Evolutionary conservation across 1,284 basidiomycete genomes (phyloP), one percentile per base, ranked within the genome.

Genomic region (Trichosporon sp.): DNA sequence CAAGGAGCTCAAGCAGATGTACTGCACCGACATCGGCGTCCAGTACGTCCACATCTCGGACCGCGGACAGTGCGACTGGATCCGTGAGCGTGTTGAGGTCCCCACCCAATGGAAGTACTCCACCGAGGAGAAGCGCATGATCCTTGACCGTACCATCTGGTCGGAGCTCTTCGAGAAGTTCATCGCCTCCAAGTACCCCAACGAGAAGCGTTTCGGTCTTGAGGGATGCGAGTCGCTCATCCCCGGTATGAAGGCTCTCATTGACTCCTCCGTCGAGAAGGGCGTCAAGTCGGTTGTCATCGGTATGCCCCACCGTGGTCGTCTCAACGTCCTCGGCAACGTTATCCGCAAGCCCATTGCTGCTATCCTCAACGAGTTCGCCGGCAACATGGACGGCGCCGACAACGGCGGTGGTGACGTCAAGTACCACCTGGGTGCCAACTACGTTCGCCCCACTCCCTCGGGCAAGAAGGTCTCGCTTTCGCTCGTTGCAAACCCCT

Each of bases 11-110:
- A 92, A 92, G 85, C 90, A 92, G 74, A 96, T 98, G 77, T 99
- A 99, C 85, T 98, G 96, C 94, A 92, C 94, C 75, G 91, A 92
- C 78, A 89, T 99, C 77, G 97, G 97, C 77, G 91, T 96, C 70
- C 96, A 99, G 83, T 99, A 99, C 85, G 90, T 98, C 67, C 97
- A 99, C 85, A 98, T 99, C 74, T 93, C 96, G 51, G 94, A 98
- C 87, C 94, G 96, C 86, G 94, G 96, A 78, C 93, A 98, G 84
- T 99, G 97, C 81, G 96, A 99, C 86, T 99, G 97, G 97, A 95
- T 99, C 78, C 90, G 97, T 76, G 93, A 96, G 84, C 93, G 97
- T 75, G 89, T 99, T 70, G 97, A 99, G 85, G 91, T 92, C 26
- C 97, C 97, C 4, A 91, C 93, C 78, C 96, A 96, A n/a, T 98